Evolutionary conservation across 441 rosid genomes (phyloP).

Genomic region (Bocquillonia castaneifolia): DNA sequence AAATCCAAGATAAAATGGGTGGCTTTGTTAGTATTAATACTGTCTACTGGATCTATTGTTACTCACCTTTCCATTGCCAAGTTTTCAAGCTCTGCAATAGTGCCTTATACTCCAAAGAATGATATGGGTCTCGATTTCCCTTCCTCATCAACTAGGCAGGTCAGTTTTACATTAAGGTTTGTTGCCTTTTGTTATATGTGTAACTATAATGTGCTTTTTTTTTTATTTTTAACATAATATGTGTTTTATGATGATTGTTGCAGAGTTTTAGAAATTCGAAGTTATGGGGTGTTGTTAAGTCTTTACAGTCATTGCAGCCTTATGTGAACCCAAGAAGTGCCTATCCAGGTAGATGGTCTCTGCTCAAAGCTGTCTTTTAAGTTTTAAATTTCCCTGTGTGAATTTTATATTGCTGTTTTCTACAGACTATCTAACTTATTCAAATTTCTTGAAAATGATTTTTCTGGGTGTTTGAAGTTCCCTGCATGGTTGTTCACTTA

Average conservation of each 20-base stretch:
- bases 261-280: constrained; percentile 58
- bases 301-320: constrained; percentile 77
- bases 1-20: constrained; percentile 90
- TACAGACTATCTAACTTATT: neutral
- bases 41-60: constrained; percentile 75
- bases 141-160: constrained; percentile 40
- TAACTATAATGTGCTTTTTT: neutral
- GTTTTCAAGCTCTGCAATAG: constrained; percentile 52
- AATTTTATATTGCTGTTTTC: too few species aligned
- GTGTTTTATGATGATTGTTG: constrained; percentile 18
- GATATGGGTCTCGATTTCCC: constrained; percentile 51
- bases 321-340: constrained; percentile 78
- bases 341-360: constrained; percentile 59
- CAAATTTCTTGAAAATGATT: neutral
- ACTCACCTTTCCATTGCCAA: constrained; percentile 79
- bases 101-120: constrained; percentile 47
- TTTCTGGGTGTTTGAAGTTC: neutral
- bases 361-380: constrained; percentile 12
- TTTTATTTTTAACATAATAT: constrained; percentile 9
- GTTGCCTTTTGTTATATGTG: neutral
- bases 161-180: constrained; percentile 21
- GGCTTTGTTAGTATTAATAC: constrained; percentile 58
- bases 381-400: neutral
- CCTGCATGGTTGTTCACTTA: neutral
- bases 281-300: constrained; percentile 78